Base-by-base conservation (phyloP, 2,329 filamentous ascomycete genomes). In the Fusarium gaditjirri region DNA sequence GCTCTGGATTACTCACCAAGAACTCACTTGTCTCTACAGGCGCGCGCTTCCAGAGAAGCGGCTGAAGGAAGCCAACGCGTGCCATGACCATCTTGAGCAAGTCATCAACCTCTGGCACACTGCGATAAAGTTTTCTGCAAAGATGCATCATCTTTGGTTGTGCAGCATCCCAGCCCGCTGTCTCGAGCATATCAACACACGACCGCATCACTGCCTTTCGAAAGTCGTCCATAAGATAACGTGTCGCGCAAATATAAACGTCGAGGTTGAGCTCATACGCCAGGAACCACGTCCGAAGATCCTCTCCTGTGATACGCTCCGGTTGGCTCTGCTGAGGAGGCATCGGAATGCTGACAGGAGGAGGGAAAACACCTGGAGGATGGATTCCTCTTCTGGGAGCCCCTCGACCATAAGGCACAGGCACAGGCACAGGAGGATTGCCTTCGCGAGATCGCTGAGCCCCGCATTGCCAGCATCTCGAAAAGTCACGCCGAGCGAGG, bases 81-180 rank as follows among this genome's bases (percentile, higher is more conserved):
- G 85, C 84, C 70, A 86, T 83, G 17, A 87, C 75, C 83, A 86
- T 86, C 66, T 81, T 84, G 53, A 87, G 78, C 43, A 87, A 74
- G 1, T 77, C 74, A 61, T 87, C 85, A 14, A 77, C 76, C 62
- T 83, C 80, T 39, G 82, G 81, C n/a, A 87, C 80, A 11, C 83
- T 84, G 53, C 79, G 75, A 71, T 83, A 82, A 16, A 87, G 79
- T 71, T 81, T 84, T 21, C 76, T 77, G 72, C 84, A 86, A 16
- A 85, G 79, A 55, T 77, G 75, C 25, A 87, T 78, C 9, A 87
- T 83, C 43, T 84, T 83, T 25, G 82, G 80, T 42, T 81, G 78
- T 35, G 84, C 83, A 5, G 82, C 83, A 56, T 84, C 83, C 10
- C 81, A 73, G 4, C 83, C 81, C 2, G 84, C 82, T 11, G 80